Conservation (phyloP, 2,329 filamentous ascomycete genomes). For the Verticillium tricorpus region DNA sequence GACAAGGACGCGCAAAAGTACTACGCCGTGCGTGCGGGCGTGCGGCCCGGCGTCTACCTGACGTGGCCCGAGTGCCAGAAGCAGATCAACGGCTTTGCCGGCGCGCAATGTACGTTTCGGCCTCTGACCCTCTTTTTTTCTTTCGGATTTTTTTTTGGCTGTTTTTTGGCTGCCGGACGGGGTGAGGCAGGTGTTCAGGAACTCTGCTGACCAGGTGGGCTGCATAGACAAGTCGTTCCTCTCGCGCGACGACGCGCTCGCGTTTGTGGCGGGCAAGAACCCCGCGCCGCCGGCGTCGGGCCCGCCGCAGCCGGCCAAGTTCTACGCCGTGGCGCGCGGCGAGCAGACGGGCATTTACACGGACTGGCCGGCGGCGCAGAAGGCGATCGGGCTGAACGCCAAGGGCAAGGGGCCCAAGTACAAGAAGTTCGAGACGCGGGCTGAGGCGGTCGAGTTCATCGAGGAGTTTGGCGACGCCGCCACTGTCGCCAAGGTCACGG, state of each 20-base stretch:
- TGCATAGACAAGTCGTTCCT: conserved; percentile 73
- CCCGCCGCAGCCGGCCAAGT: conserved; percentile 39
- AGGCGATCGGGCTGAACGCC: conserved; percentile 54
- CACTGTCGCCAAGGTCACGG: conserved; percentile 26
- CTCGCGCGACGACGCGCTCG: conserved; percentile 69
- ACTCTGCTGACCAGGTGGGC: background rate
- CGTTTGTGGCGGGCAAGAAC: conserved; percentile 64
- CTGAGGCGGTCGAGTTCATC: conserved; percentile 78
- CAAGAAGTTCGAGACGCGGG: conserved; percentile 62
- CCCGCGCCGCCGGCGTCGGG: conserved; percentile 24
- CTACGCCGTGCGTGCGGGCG: conserved; percentile 58
- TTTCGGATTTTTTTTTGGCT: too few relatives aligned
- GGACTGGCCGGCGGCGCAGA: conserved; percentile 64
- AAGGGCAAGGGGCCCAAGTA: conserved; percentile 67
- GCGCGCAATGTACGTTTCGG: conserved; percentile 59
- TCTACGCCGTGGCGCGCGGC: conserved; percentile 60
- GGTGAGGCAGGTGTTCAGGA: too few relatives aligned
- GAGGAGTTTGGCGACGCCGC: conserved; percentile 38
- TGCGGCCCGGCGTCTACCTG: conserved; percentile 56
- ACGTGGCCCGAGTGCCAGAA: conserved; percentile 57
- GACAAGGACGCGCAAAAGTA: conserved; percentile 47
- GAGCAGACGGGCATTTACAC: conserved; percentile 54
- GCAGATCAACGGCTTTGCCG: conserved; percentile 56
- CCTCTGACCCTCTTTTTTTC: too few relatives aligned
- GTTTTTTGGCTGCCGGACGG: too few relatives aligned